Percentiles rank a stretch among this genome's conserved stretches.
Evolutionary conservation across 352 stramenopile species (phyloP).

Genomic region (Saprolegnia diclina): DNA sequence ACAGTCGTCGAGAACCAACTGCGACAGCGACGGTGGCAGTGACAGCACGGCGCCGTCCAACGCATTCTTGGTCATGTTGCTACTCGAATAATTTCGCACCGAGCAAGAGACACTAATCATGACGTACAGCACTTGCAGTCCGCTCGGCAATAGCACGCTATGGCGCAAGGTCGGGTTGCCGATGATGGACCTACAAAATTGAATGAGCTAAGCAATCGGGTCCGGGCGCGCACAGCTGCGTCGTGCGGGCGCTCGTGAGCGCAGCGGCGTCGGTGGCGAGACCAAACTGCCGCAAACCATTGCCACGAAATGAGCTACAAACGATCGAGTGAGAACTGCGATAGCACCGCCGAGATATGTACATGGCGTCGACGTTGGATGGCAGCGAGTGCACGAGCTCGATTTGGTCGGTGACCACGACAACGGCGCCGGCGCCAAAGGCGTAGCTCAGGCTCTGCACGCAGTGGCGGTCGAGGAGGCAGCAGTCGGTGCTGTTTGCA

Average conservation of each 20-base stretch:
- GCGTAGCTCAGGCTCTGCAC: not conserved
- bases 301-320: not conserved
- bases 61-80: not conserved
- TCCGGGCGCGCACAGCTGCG: too few species aligned
- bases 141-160: too few species aligned
- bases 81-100: not conserved
- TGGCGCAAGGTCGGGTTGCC: too few species aligned
- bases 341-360: not conserved
- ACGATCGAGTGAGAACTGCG: not conserved
- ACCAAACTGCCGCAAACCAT: not conserved
- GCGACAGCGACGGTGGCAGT: not conserved
- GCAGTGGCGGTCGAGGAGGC: not conserved
- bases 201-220: too few species aligned
- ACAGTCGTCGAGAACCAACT: not conserved
- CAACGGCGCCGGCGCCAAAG: not conserved
- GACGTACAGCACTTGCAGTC: too few species aligned
- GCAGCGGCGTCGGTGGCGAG: not conserved
- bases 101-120: too few species aligned
- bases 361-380: not conserved
- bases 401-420: not conserved
- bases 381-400: not conserved
- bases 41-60: not conserved
- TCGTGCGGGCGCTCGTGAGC: too few species aligned
- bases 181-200: too few species aligned
- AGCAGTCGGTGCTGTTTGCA: not conserved